Conservation (phyloP, 2,329 filamentous ascomycete species). For the Fusarium decemcellulare region DNA sequence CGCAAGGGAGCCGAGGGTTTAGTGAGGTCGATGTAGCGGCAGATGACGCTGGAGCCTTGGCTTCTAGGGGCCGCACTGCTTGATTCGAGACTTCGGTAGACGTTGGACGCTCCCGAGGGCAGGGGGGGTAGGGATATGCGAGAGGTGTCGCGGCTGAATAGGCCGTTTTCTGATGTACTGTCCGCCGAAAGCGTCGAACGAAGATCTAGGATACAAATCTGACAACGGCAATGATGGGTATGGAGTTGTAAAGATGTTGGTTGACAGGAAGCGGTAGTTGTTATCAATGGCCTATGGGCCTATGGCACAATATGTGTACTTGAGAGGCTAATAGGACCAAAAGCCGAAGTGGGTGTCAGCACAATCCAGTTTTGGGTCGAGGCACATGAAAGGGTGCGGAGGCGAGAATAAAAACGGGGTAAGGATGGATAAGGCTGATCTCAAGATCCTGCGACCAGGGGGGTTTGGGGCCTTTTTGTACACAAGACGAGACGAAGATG, state of each 20-base stretch:
- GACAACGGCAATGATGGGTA: too few species aligned
- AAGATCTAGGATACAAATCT: too few species aligned
- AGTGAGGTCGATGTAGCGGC: conserved; percentile 12
- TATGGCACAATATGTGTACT: not conserved
- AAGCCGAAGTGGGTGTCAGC: conserved; percentile 14
- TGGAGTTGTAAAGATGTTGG: too few species aligned
- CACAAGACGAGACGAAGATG: not conserved
- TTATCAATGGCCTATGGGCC: not conserved
- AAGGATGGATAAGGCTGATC: conserved; percentile 37
- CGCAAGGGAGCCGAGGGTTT: conserved; percentile 20
- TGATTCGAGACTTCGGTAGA: conserved; percentile 6
- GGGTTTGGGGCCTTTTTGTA: conserved; percentile 1
- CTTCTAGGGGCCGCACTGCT: conserved; percentile 10
- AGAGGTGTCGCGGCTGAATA: not conserved
- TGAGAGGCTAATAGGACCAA: not conserved
- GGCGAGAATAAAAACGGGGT: conserved; percentile 34
- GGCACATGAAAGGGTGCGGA: conserved; percentile 28
- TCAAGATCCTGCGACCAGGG: conserved; percentile 9
- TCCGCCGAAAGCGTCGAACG: too few species aligned
- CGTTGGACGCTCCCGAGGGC: not conserved
- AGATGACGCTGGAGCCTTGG: conserved; percentile 12
- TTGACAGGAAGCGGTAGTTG: not conserved
- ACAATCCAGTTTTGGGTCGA: conserved; percentile 27
- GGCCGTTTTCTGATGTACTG: not conserved
- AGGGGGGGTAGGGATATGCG: too few species aligned